Percentiles rank a stretch among this genome's conserved stretches.
These are phyloP conservation scores for Gaultheria prostrata DNA, from an alignment of 148 eudicot species.

Conservation along the genomic window DNA sequence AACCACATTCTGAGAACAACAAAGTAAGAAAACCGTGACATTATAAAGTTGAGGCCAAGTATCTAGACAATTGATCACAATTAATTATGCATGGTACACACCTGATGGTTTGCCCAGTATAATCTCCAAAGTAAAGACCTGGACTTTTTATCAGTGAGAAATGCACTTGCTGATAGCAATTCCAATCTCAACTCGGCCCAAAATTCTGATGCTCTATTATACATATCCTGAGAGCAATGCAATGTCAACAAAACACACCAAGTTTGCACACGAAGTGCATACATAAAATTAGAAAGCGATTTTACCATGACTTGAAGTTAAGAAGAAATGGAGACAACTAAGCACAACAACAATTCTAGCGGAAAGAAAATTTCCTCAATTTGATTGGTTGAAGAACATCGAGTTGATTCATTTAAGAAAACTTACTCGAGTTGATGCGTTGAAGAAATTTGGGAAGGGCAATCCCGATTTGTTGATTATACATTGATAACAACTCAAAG, in stretches of 20 bases:
- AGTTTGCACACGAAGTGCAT: neutral
- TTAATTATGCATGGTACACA: slow-evolving; percentile 4
- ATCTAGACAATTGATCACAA: neutral
- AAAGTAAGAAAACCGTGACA: neutral
- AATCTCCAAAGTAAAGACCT: slow-evolving; percentile 85
- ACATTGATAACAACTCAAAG: neutral
- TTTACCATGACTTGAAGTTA: neutral
- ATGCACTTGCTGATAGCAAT: slow-evolving; percentile 64
- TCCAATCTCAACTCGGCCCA: slow-evolving; percentile 96
- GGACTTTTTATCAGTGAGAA: slow-evolving; percentile 56
- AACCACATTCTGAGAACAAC: neutral
- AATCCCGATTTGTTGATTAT: neutral
- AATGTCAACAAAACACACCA: neutral
- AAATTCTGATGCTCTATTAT: slow-evolving; percentile 86
- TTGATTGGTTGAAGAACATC: neutral
- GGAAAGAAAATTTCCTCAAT: neutral
- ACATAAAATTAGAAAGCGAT: neutral
- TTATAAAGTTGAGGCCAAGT: neutral
- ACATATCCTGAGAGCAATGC: slow-evolving; percentile 58
- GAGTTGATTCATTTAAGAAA: neutral
- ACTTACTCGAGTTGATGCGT: neutral
- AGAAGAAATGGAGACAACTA: too few species aligned
- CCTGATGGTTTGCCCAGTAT: slow-evolving; percentile 99
- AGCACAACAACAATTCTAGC: neutral
- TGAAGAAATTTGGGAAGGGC: neutral